Base-by-base conservation (phyloP, 169 alveolate species). In the Cryptosporidium parvum region DNA sequence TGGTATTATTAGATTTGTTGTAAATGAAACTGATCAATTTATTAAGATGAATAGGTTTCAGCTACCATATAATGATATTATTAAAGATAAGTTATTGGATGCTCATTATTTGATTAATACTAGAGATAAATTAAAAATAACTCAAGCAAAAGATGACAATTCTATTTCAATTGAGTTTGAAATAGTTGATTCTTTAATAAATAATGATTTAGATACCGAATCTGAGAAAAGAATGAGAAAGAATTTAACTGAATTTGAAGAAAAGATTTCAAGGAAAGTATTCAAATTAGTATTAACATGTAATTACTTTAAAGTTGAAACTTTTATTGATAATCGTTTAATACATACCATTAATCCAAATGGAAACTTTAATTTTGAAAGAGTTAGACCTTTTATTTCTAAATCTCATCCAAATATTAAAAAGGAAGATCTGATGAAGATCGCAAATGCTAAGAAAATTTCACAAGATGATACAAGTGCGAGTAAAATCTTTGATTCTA, bases 311-410 rank as follows among this genome's bases (percentile, higher is more conserved):
- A 80, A 48, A 45, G 62, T 80, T 18, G 89, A 80, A 42, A 80
- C 80, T 37, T 80, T 61, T 44, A 12, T 80, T 16, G 70, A 80
- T 31, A 33, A 80, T 39, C 14, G 3, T 31, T 33, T 42, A 16
- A 51, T 80, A 21, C 89, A 80, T 29, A 37, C 75, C 35, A 31
- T 80, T 29, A 80, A 80, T 37, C 59, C 31, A 45, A 80, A 42
- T 62, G 89, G 89, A 4, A 37, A 37, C 29, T 80, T 80, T 65
- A 80, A 80, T 62, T 80, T 80, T 23, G 89, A 80, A 45, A 80
- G 89, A 45, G 89, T 45, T n/a, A 59, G 89, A 29, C 89, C 89
- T 21, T 73, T 53, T 21, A 16, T 73, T n/a, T 4, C 86, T 52
- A 73, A 16, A n/a, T 73, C 86, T 26, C 65, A 59, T n/a, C 35